Percentiles rank a stretch among this genome's conserved stretches.
Conservation (phyloP, 257 asterid species). For the Mitragyna speciosa region DNA sequence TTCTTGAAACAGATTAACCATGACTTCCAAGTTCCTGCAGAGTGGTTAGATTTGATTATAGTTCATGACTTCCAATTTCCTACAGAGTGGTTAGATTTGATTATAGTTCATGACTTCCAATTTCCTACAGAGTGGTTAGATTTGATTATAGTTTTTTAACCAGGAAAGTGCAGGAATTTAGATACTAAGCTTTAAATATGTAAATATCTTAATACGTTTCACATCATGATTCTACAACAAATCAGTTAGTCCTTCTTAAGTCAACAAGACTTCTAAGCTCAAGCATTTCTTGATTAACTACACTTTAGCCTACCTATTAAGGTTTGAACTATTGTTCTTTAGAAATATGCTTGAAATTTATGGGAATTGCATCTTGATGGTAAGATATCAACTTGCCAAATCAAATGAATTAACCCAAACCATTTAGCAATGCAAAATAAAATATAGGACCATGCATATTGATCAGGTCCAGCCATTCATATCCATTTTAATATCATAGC, state of each 20-base stretch:
- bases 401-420: not conserved
- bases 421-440: not conserved
- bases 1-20: not conserved
- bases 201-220: not conserved
- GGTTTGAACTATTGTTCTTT: not conserved
- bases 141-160: no score
- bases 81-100: no score
- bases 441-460: not conserved
- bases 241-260: not conserved
- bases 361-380: not conserved
- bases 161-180: not conserved
- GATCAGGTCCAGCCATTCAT: not conserved
- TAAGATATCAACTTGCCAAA: not conserved
- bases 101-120: no score
- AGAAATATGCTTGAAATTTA: not conserved
- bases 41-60: not conserved
- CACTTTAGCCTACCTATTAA: not conserved
- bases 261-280: not conserved
- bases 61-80: no score
- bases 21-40: not conserved
- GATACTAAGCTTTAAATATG: not conserved
- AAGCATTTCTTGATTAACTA: not conserved
- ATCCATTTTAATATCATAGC: not conserved
- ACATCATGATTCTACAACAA: not conserved
- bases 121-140: no score